Evolutionary conservation across 441 rosid genomes (phyloP).

Genomic region (Arabidopsis lyrata): DNA sequence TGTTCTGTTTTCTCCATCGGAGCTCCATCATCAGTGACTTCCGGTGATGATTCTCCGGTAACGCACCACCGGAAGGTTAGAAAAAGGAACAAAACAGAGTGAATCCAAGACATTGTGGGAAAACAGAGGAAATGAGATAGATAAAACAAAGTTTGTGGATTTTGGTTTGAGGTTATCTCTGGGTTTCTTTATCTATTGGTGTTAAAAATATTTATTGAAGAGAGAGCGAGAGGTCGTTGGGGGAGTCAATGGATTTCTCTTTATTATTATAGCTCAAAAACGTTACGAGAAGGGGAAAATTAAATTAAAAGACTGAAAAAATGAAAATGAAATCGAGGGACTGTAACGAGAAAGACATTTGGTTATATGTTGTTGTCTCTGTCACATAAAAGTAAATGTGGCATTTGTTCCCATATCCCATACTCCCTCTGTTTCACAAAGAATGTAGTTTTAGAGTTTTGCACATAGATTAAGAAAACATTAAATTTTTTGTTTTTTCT

Average conservation of each 20-base stretch:
- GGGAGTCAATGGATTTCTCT: conserved; percentile 35
- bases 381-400: conserved; percentile 44
- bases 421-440: too few species aligned
- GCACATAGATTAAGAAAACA: too few species aligned
- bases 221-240: conserved; percentile 48
- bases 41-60: conserved; percentile 28
- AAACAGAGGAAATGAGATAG: conserved; percentile 2
- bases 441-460: too few species aligned
- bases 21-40: conserved; percentile 49
- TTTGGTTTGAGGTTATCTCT: conserved; percentile 27
- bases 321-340: conserved; percentile 31
- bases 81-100: conserved; percentile 19
- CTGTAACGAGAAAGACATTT: conserved; percentile 48
- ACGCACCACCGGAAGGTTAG: conserved; percentile 26
- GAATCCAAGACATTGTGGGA: conserved; percentile 38
- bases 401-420: conserved; percentile 41
- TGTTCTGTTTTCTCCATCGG: conserved; percentile 76
- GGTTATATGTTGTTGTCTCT: conserved; percentile 48
- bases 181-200: conserved; percentile 34
- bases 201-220: conserved; percentile 36
- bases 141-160: conserved; percentile 9
- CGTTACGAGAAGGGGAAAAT: conserved; percentile 14
- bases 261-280: conserved; percentile 33
- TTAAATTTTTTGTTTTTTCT: too few species aligned
- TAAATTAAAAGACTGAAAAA: neutral